These are phyloP conservation scores for Colletotrichum lini DNA, from an alignment of 2,329 filamentous ascomycete genomes.

Conservation along the genomic window DNA sequence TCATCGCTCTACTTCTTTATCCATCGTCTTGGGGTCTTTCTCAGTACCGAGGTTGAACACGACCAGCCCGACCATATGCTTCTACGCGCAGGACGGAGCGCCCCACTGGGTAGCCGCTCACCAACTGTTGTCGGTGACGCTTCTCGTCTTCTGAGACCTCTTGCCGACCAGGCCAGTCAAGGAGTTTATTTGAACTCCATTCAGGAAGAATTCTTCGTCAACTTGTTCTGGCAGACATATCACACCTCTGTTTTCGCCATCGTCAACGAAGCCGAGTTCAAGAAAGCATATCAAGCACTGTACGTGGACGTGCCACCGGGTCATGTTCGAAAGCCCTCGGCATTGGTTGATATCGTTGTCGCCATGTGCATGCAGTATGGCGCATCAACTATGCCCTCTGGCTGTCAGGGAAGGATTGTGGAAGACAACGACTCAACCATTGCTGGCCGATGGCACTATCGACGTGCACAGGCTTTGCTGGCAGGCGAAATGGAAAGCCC, in stretches of 20 bases:
- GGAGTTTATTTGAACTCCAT: conserved; percentile 50
- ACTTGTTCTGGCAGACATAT: conserved; percentile 63
- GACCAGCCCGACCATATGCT: conserved; percentile 45
- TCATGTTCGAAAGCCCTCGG: conserved; percentile 52
- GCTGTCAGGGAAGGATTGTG: background rate
- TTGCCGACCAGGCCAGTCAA: conserved; percentile 27
- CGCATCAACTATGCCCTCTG: conserved; percentile 46
- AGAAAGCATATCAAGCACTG: conserved; percentile 58
- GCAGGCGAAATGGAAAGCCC: conserved; percentile 62
- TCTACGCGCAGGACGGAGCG: conserved; percentile 34
- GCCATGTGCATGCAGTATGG: conserved; percentile 67
- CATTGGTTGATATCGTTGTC: conserved; percentile 66
- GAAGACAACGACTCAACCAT: conserved; percentile 55
- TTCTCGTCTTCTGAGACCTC: conserved; percentile 39
- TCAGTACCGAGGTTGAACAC: conserved; percentile 52
- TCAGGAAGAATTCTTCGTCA: conserved; percentile 63
- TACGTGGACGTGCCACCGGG: conserved; percentile 50
- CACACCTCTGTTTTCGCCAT: conserved; percentile 57
- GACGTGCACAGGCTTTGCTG: conserved; percentile 60
- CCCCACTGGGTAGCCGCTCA: background rate
- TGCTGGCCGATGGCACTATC: conserved; percentile 62
- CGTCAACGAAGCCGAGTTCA: conserved; percentile 61
- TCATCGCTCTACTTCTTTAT: conserved; percentile 61
- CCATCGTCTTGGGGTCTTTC: conserved; percentile 54
- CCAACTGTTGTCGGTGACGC: background rate